These are phyloP conservation scores for Phaeosphaeria sp. DNA, from an alignment of 2,329 filamentous ascomycete genomes.

Conservation along the genomic window DNA sequence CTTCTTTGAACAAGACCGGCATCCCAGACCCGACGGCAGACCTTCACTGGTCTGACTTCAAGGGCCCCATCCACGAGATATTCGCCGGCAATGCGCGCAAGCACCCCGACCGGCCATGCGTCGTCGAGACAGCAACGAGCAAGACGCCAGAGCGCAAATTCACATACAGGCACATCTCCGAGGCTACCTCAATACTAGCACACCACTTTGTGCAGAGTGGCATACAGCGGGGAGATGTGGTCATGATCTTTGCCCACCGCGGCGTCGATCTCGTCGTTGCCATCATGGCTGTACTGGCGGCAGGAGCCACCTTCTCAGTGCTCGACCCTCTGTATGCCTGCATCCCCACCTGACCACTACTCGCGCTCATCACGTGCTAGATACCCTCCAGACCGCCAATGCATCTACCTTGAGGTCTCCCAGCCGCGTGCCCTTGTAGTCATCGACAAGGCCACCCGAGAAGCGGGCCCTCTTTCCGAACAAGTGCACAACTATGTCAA, in stretches of 20 bases:
- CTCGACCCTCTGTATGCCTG: conserved; percentile 75
- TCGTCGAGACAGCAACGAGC: conserved; percentile 67
- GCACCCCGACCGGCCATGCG: conserved; percentile 72
- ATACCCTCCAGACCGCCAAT: conserved; percentile 81
- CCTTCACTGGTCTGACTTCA: conserved; percentile 71
- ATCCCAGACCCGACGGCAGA: conserved; percentile 71
- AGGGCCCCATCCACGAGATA: conserved; percentile 72
- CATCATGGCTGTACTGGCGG: conserved; percentile 75
- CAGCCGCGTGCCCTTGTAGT: conserved; percentile 74
- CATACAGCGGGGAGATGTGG: conserved; percentile 79
- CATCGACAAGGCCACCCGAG: conserved; percentile 74
- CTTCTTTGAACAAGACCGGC: conserved; percentile 23
- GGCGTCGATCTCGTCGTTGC: conserved; percentile 78
- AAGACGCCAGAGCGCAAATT: conserved; percentile 68
- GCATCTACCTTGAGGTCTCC: conserved; percentile 82
- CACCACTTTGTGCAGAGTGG: conserved; percentile 79
- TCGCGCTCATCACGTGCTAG: conserved; percentile 46
- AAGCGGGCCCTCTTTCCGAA: conserved; percentile 68
- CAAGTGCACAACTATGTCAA: conserved; percentile 72
- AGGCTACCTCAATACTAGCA: conserved; percentile 80
- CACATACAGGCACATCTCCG: conserved; percentile 85
- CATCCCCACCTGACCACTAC: background rate
- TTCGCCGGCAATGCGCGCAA: conserved; percentile 70
- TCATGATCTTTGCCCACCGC: conserved; percentile 90
- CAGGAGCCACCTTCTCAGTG: conserved; percentile 66